Conservation (phyloP, 768 basidiomycete genomes). For the Amanita polypyramis region DNA sequence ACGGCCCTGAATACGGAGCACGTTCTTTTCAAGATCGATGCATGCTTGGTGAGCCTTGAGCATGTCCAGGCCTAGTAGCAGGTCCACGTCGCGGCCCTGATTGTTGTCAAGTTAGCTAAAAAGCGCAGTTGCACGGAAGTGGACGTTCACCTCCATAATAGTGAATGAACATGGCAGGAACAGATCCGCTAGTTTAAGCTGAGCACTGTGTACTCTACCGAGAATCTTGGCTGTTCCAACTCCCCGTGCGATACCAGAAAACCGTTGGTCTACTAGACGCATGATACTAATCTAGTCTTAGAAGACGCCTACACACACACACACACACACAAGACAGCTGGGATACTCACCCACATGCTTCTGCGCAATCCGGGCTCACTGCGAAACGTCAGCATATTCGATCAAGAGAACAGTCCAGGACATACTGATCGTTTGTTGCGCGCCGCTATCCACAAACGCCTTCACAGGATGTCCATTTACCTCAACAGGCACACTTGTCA, state of each 20-base stretch:
- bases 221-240: conserved; percentile 94
- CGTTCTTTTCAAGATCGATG: conserved; percentile 86
- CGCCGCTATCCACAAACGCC: conserved; percentile 97
- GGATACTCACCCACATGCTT: conserved; percentile 68
- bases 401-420: conserved; percentile 10
- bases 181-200: conserved; percentile 79
- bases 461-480: conserved; percentile 87
- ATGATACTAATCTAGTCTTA: conserved; percentile 50
- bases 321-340: background rate
- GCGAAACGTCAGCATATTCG: background rate
- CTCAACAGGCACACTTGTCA: conserved; percentile 71
- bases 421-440: conserved; percentile 93
- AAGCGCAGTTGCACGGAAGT: too few relatives aligned
- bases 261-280: conserved; percentile 84
- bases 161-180: conserved; percentile 86
- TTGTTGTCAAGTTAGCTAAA: background rate
- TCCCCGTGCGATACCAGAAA: conserved; percentile 82
- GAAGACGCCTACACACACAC: background rate
- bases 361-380: conserved; percentile 92
- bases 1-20: conserved; percentile 84
- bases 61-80: conserved; percentile 99
- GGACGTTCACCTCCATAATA: conserved; percentile 71
- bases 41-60: conserved; percentile 93
- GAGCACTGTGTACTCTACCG: conserved; percentile 89
- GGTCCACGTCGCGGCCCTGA: conserved; percentile 84